Conservation (phyloP, 2,329 filamentous ascomycete genomes). For the Tolypocladium amazonense region DNA sequence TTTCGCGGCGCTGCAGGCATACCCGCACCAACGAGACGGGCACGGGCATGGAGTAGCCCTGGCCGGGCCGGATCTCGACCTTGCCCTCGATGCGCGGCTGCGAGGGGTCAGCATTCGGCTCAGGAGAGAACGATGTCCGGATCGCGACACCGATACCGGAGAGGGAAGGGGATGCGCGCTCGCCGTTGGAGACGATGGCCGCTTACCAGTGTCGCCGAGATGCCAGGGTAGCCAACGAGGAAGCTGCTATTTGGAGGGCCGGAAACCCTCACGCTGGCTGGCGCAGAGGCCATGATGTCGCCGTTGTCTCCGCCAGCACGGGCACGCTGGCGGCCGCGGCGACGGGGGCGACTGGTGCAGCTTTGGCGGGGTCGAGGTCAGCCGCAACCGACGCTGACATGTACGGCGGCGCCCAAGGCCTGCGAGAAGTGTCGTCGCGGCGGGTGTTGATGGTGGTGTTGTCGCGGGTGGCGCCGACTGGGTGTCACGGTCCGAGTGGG, state of each 20-base stretch:
- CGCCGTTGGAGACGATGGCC: constrained; percentile 5
- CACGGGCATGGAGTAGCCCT: constrained; percentile 80
- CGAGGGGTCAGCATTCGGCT: neutral
- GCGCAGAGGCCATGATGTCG: constrained; percentile 21
- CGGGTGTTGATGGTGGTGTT: neutral
- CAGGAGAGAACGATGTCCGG: neutral
- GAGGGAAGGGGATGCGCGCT: neutral
- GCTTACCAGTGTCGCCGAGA: constrained; percentile 91
- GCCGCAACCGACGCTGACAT: neutral
- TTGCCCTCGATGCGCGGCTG: constrained; percentile 96
- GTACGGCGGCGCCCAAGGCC: neutral
- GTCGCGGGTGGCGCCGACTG: neutral
- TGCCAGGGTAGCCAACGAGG: constrained; percentile 92
- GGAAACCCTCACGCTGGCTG: constrained; percentile 71
- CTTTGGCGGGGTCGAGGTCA: neutral
- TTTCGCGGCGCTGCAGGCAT: constrained; percentile 85
- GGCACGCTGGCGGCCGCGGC: constrained; percentile 2
- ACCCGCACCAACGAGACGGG: constrained; percentile 89
- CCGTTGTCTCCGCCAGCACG: constrained; percentile 6
- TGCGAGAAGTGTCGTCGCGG: neutral
- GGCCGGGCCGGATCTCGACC: constrained; percentile 84
- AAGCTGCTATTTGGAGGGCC: constrained; percentile 96
- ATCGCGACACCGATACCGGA: constrained; percentile 1
- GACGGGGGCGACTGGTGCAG: neutral
- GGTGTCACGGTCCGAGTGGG: constrained; percentile 1